Base-by-base conservation (phyloP, 495 filamentous ascomycete species). In the Cladorrhinum samala region DNA sequence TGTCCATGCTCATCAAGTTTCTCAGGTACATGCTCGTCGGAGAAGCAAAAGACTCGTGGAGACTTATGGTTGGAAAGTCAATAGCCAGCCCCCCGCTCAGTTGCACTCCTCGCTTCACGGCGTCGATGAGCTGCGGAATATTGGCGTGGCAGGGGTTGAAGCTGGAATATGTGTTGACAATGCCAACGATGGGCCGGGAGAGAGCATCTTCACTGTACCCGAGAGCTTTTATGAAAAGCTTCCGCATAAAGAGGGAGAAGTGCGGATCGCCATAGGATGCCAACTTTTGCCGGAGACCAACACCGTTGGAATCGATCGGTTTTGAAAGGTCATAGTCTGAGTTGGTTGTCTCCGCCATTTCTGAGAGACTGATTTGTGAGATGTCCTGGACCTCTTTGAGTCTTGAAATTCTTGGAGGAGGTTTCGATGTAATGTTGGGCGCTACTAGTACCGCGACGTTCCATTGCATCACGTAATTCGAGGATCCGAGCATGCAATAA, bases 1-100 rank as follows among this genome's bases (percentile, higher is more conserved):
- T 86, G 59, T 87, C 83, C 81, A 87, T 84, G 56, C 80, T 82
- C 83, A 87, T 86, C 40, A 86, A 48, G 60, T 86, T 87, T 40
- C 83, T 61, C 50, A 85, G 54, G 50, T 79, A 85, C 83, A 87
- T 87, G 66, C 83, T 87, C 8, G 83, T 84, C 2, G 83, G 83
- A 40, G 75, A 64, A 0, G 82, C 76, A 60, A 86, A 86, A 0
- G 71, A 73, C 66, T 87, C 83, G 42, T 82, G 78, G 7, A 87
- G 54, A 49, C 79, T 84, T 37, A 86, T 85, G 1, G 83, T 86
- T 2, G 83, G 83, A 56, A 86, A 87, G 21, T 85, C 82, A 19
- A 86, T 72, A 1, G 82, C 79, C 30, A 86, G 59, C 0, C 82
- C 83, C 0, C 83, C 83, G 46, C 69, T 71, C 0, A 85, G 68